These are phyloP conservation scores for Colletotrichum tamarilloi DNA, from an alignment of 2,329 filamentous ascomycete genomes.

Conservation along the genomic window DNA sequence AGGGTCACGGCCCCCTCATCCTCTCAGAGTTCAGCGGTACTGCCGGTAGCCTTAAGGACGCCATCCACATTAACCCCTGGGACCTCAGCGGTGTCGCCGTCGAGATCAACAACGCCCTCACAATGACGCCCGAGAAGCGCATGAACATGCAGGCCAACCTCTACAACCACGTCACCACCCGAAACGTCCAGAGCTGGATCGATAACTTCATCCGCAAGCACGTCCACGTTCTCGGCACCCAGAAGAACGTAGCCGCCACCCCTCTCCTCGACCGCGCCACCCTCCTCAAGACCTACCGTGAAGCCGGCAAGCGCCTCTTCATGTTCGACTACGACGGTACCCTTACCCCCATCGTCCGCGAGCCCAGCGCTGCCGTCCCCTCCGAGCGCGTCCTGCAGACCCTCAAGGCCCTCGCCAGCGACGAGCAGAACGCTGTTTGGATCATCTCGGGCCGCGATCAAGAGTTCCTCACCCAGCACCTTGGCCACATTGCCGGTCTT, in stretches of 20 bases:
- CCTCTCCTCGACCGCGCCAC: constrained; percentile 82
- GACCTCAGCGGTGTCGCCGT: constrained; percentile 86
- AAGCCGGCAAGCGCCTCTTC: constrained; percentile 84
- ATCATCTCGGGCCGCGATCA: constrained; percentile 97
- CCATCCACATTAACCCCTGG: constrained; percentile 98
- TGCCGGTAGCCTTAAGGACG: constrained; percentile 83
- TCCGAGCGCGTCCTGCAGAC: constrained; percentile 85
- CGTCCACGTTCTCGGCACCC: constrained; percentile 82
- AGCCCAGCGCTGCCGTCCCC: constrained; percentile 89
- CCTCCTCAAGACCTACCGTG: constrained; percentile 79
- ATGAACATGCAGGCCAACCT: constrained; percentile 77
- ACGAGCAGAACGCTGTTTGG: constrained; percentile 92
- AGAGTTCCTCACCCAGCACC: constrained; percentile 87
- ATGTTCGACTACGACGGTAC: constrained; percentile 99
- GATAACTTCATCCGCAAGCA: constrained; percentile 82
- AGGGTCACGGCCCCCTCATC: constrained; percentile 87
- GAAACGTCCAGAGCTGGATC: constrained; percentile 90
- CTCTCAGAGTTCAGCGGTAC: constrained; percentile 97
- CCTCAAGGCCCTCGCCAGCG: constrained; percentile 81
- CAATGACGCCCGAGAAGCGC: constrained; percentile 76
- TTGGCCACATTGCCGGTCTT: constrained; percentile 89
- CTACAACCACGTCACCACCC: constrained; percentile 85
- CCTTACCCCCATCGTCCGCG: constrained; percentile 92
- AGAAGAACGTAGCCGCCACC: constrained; percentile 80
- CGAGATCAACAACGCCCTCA: constrained; percentile 84